phyloP scores from a whole-genome alignment of 2,329 filamentous ascomycete genomes.

The Talaromyces pinophilus region DNA sequence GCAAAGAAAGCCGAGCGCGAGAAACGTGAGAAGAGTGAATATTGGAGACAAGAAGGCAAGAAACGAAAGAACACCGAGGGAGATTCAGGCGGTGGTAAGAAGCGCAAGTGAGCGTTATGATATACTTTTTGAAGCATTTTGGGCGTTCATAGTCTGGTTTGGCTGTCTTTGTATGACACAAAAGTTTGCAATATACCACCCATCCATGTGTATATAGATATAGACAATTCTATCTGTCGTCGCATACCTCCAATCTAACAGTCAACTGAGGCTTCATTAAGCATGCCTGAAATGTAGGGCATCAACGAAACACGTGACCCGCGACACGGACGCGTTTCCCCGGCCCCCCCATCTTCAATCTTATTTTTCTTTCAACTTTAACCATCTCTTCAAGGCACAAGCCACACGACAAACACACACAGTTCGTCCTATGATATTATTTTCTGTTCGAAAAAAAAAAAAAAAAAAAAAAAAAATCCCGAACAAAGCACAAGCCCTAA shows the following conservation, averaged over 20 bases:
- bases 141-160: slow-evolving; percentile 16
- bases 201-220: neutral
- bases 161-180: slow-evolving; percentile 6
- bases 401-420: neutral
- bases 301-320: slow-evolving; percentile 13
- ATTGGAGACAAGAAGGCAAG: slow-evolving; percentile 87
- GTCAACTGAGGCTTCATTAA: neutral
- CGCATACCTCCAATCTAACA: neutral
- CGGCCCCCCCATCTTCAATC: neutral
- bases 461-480: too few relatives aligned
- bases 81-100: slow-evolving; percentile 55
- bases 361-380: neutral
- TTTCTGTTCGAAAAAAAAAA: neutral
- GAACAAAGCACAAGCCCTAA: neutral
- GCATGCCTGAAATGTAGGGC: slow-evolving; percentile 7
- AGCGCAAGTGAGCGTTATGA: slow-evolving; percentile 39
- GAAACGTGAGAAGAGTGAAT: slow-evolving; percentile 89
- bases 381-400: neutral
- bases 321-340: slow-evolving; percentile 22
- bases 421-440: neutral
- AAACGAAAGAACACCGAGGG: slow-evolving; percentile 64
- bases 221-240: neutral
- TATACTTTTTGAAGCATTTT: slow-evolving; percentile 11
- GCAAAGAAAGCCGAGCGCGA: slow-evolving; percentile 86
- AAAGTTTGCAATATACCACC: slow-evolving; percentile 19